Base-by-base conservation (phyloP, 331 rosid species). In the Saraca asoca region DNA sequence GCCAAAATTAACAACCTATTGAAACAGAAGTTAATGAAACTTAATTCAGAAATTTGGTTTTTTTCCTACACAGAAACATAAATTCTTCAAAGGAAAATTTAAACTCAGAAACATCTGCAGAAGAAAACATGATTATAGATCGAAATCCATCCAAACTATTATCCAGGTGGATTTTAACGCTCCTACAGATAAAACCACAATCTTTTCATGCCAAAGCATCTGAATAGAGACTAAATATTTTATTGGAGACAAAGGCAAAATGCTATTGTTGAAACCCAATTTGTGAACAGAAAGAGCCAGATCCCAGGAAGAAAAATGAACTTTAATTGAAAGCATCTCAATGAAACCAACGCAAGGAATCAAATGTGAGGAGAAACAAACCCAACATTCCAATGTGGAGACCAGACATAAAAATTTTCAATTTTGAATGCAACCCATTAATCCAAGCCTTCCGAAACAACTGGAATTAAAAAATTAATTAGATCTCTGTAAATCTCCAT, bases 1-100 rank as follows among this genome's bases (percentile, higher is more conserved):
- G 64, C 71, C 80, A 57, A 77, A 83, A 43, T 63, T 64, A 51
- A 52, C 1, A 33, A 39, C 79, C 84, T 81, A 87, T 70, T 72
- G 81, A 81, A 67, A 82, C 20, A 72, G 41, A 79, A 68, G 31
- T 16, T 73, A 52, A 75, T 44, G 62, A 50, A 52, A 70, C 64
- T 69, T 56, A 20, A 68, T 71, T 73, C 71, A 76, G 50, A 69
- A 51, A 37, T 53, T 55, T 33, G 48, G 52, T 24, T 33, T 33
- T 61, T 53, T 6, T 12, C 37, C 37, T 58, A 68, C 64, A 46
- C 33, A 46, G 55, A 67, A 76, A 49, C 18, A 33, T 53, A 60
- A 62, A 17, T 15, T 12, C 44, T 50, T 62, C 58, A 18, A 41
- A 41, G 48, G 69, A 18, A 38, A 63, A 45, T 6, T 35, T 43